Percentiles rank a stretch among this genome's conserved stretches.
Evolutionary conservation across 2,329 filamentous ascomycete genomes (phyloP).

Genomic region (Trichoderma semiorbis): DNA sequence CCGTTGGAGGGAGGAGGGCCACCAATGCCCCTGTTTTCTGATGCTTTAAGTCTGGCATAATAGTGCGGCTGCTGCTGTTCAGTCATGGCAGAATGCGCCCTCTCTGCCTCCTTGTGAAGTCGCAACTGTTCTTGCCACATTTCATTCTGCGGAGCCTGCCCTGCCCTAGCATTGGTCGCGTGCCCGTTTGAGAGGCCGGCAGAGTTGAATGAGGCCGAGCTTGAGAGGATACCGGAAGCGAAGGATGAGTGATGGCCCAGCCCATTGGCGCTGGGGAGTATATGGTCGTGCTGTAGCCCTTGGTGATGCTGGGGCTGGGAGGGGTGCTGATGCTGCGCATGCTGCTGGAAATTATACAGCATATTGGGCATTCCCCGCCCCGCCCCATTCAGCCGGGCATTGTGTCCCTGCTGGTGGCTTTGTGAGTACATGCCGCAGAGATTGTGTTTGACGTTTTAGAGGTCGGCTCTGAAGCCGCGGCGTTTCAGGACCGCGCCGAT

Average conservation of each 20-base stretch:
- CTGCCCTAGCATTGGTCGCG: slow-evolving; percentile 43
- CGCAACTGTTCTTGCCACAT: slow-evolving; percentile 89
- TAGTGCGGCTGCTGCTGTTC: slow-evolving; percentile 63
- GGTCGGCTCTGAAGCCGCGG: slow-evolving; percentile 20
- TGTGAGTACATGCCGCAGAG: slow-evolving; percentile 67
- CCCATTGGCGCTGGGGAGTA: slow-evolving; percentile 51
- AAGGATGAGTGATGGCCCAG: slow-evolving; percentile 43
- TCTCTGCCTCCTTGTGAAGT: slow-evolving; percentile 72
- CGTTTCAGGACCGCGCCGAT: slow-evolving; percentile 26
- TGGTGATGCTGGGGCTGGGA: slow-evolving; percentile 64
- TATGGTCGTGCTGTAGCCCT: slow-evolving; percentile 56
- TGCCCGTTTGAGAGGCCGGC: slow-evolving; percentile 57
- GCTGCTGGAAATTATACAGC: slow-evolving; percentile 67
- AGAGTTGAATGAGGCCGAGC: slow-evolving; percentile 57
- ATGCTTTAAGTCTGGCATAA: slow-evolving; percentile 69
- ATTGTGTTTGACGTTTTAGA: slow-evolving; percentile 20
- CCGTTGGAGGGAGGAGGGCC: slow-evolving; percentile 50
- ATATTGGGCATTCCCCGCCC: slow-evolving; percentile 58
- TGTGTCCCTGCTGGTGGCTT: slow-evolving; percentile 68
- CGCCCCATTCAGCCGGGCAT: slow-evolving; percentile 65
- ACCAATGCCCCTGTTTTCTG: slow-evolving; percentile 65
- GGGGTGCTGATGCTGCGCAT: slow-evolving; percentile 59
- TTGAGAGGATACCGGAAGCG: slow-evolving; percentile 51
- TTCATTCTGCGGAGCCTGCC: slow-evolving; percentile 54
- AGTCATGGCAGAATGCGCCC: slow-evolving; percentile 67